These are phyloP conservation scores for Pythium pyrilobum DNA, from an alignment of 352 stramenopile genomes.

Conservation along the genomic window DNA sequence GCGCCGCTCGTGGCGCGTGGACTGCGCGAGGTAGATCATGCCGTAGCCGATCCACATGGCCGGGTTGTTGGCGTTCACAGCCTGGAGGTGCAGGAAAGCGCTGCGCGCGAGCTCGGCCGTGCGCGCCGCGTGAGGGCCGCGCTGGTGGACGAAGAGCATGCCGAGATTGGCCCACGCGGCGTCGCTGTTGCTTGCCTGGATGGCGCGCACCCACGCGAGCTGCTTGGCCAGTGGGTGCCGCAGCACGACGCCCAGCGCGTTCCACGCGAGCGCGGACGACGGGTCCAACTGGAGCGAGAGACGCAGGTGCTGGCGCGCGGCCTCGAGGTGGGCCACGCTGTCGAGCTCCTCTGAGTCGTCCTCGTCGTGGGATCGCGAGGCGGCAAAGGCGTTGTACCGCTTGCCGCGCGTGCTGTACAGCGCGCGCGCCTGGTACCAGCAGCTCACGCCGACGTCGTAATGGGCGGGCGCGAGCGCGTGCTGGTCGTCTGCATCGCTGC, in stretches of 20 bases:
- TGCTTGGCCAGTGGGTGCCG: conserved; percentile 69
- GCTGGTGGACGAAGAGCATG: conserved; percentile 70
- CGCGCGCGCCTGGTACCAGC: conserved; percentile 74
- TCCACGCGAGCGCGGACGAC: conserved; percentile 60
- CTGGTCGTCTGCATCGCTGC: conserved; percentile 4
- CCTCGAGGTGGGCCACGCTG: conserved; percentile 34
- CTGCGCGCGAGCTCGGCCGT: conserved; percentile 50
- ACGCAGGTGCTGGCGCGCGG: conserved; percentile 20
- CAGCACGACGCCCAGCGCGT: conserved; percentile 65
- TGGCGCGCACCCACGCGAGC: conserved; percentile 66
- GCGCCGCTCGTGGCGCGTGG: conserved; percentile 26
- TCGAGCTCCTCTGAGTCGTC: conserved; percentile 24
- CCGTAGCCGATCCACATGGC: conserved; percentile 87
- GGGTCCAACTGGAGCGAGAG: conserved; percentile 33
- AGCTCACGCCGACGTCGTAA: conserved; percentile 69
- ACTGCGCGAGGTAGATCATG: conserved; percentile 55
- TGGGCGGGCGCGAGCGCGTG: conserved; percentile 32
- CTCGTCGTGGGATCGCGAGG: not conserved
- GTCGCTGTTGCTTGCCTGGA: conserved; percentile 54
- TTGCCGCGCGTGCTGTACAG: conserved; percentile 28
- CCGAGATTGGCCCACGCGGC: conserved; percentile 80
- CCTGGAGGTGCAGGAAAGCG: conserved; percentile 77
- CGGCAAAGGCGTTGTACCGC: conserved; percentile 36
- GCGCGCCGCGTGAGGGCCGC: not conserved
- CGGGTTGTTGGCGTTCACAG: conserved; percentile 73